phyloP scores from a whole-genome alignment of 2,329 filamentous ascomycete species.

The Aaosphaeria arxii region DNA sequence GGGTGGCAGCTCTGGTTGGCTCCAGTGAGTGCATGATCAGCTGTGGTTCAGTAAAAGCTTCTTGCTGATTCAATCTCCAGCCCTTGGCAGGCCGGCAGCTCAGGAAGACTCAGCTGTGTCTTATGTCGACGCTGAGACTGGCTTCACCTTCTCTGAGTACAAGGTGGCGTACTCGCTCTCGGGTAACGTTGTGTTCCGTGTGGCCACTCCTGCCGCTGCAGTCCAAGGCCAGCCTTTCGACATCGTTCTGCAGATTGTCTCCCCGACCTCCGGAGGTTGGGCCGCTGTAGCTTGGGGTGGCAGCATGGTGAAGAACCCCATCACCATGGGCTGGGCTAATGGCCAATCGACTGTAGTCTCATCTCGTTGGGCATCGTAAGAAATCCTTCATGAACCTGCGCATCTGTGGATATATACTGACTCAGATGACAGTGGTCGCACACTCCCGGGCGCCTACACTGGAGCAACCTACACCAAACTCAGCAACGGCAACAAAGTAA shows the following conservation, averaged over 20 bases:
- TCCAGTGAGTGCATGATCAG: conserved; percentile 11
- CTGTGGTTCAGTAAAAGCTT: background rate
- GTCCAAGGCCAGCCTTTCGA: conserved; percentile 18
- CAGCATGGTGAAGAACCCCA: conserved; percentile 29
- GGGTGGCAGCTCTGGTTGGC: conserved; percentile 14
- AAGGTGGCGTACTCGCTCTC: conserved; percentile 24
- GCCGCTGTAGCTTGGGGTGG: conserved; percentile 29
- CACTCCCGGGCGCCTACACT: conserved; percentile 18
- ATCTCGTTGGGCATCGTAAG: conserved; percentile 30
- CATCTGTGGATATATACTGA: background rate
- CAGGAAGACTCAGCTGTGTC: conserved; percentile 8
- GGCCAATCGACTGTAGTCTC: conserved; percentile 21
- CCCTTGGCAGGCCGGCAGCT: conserved; percentile 11
- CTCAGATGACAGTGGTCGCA: conserved; percentile 15
- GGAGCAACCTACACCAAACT: conserved; percentile 22
- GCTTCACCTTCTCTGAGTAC: conserved; percentile 32
- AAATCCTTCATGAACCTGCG: background rate
- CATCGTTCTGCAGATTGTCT: conserved; percentile 26
- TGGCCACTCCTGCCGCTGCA: conserved; percentile 21
- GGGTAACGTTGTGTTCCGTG: conserved; percentile 24
- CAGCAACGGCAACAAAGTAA: conserved; percentile 22
- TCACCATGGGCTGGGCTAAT: conserved; percentile 28
- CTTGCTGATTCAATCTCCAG: conserved; percentile 9
- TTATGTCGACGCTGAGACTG: conserved; percentile 26
- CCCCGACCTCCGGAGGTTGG: conserved; percentile 25